Evolutionary conservation across 495 filamentous ascomycete genomes (phyloP).

Genomic region (Podospora tetraspora): DNA sequence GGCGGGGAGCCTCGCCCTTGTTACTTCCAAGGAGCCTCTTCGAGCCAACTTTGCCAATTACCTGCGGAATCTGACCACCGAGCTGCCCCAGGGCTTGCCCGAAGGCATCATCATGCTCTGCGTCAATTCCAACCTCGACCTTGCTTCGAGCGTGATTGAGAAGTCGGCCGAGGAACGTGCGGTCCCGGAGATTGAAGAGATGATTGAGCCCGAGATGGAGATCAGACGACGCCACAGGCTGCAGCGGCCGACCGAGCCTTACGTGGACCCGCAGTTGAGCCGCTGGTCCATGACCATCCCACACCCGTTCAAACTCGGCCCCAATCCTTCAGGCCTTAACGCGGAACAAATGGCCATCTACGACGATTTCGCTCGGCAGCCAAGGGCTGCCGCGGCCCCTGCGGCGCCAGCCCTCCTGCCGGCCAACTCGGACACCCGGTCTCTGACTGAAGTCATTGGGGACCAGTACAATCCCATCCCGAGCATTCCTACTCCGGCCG

Average conservation of each 20-base stretch:
- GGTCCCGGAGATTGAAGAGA: conserved; percentile 86
- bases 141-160: conserved; percentile 87
- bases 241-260: conserved; percentile 71
- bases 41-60: conserved; percentile 95
- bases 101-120: conserved; percentile 94
- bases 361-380: conserved; percentile 85
- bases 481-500: conserved; percentile 72
- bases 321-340: conserved; percentile 63
- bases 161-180: conserved; percentile 90
- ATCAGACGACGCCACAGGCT: conserved; percentile 65
- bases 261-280: conserved; percentile 70
- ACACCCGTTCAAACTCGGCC: conserved; percentile 76
- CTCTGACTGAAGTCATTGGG: conserved; percentile 68
- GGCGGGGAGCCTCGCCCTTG: conserved; percentile 84
- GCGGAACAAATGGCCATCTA: conserved; percentile 92
- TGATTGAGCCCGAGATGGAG: conserved; percentile 72
- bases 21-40: conserved; percentile 97
- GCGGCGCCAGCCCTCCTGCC: conserved; percentile 37
- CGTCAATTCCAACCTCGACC: conserved; percentile 94
- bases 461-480: conserved; percentile 75
- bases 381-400: conserved; percentile 48
- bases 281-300: conserved; percentile 86
- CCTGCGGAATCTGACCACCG: conserved; percentile 71
- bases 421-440: conserved; percentile 48
- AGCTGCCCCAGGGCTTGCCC: conserved; percentile 64